Base-by-base conservation (phyloP, 2,329 filamentous ascomycete species). In the Exophiala calicioides region DNA sequence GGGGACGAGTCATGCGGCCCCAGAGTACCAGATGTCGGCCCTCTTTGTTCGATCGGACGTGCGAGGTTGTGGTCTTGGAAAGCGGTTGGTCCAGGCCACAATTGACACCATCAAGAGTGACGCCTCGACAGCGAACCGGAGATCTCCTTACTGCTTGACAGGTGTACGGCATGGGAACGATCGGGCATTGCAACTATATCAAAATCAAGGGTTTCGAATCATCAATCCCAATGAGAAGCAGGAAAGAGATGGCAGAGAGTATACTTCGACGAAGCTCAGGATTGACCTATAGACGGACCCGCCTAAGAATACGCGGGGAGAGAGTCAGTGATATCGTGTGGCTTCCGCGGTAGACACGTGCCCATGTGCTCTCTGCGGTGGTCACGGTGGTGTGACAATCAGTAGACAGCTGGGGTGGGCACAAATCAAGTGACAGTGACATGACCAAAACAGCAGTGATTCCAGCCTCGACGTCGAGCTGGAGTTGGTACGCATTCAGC, bases 91-190 rank as follows among this genome's bases (percentile, higher is more conserved):
- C 13, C 43, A 44, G 26, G 35, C 42, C 29, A 48, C 46, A n/a
- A 37, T 57, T 13, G 46, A 48, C 13, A 47, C 38, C 19, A 34
- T 49, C 27, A 48, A 24, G 27, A 15, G 36, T 6, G 13, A 46
- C 13, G 26, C 26, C 3, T 8, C 26, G 1, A 43, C 21, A n/a
- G 37, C 31, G 13, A 26, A 37, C 12, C 27, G 13, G n/a, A n/a
- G 20, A 19, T 26, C 34, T 10, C 27, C 30, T 16, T 43, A 10
- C 31, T 53, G 40, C 20, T 23, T 27, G 12, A 46, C 47, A 12
- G 33, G 20, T 23, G 52, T 52, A 3, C 21, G 31, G 9, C 40
- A 50, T 39, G 55, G 55, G 15, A 57, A 57, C 36, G 46, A 57
- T 12, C 26, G 33, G 9, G 55, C 55, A 5, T 36, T 53, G 29